These are phyloP conservation scores for Candida pseudofarinosa DNA, from an alignment of 805 yeast species.

Conservation along the genomic window DNA sequence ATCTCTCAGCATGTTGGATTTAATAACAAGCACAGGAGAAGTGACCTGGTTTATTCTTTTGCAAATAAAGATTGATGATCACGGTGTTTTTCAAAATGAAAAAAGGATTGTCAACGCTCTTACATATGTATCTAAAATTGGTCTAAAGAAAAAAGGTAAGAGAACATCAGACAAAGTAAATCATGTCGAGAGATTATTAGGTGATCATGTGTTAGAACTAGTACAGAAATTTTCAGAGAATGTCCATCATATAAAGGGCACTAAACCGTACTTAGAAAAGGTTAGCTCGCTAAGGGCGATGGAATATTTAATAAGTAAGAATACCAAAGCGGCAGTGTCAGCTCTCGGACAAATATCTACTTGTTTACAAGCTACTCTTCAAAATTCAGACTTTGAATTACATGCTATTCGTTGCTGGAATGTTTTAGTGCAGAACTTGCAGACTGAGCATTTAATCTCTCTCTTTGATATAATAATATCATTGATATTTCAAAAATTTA, in stretches of 20 bases:
- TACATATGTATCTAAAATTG: slow-evolving; percentile 31
- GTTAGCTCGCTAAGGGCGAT: slow-evolving; percentile 70
- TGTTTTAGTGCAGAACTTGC: slow-evolving; percentile 53
- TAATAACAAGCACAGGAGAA: slow-evolving; percentile 35
- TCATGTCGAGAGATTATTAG: slow-evolving; percentile 32
- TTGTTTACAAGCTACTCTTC: slow-evolving; percentile 76
- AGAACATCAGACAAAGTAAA: slow-evolving; percentile 13
- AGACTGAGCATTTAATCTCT: slow-evolving; percentile 53
- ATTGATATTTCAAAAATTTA: slow-evolving; percentile 67
- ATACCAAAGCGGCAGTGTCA: slow-evolving; percentile 48
- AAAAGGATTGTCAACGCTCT: slow-evolving; percentile 41
- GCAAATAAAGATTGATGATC: slow-evolving; percentile 27
- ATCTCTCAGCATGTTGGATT: slow-evolving; percentile 24
- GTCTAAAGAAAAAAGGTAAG: slow-evolving; percentile 14
- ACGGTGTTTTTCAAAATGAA: slow-evolving; percentile 25
- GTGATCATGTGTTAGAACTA: slow-evolving; percentile 64
- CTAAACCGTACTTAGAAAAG: slow-evolving; percentile 69
- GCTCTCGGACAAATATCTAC: slow-evolving; percentile 84
- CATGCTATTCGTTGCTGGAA: slow-evolving; percentile 69
- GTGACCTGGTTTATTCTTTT: slow-evolving; percentile 33
- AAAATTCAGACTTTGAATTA: slow-evolving; percentile 53
- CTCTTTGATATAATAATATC: slow-evolving; percentile 74
- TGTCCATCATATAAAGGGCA: slow-evolving; percentile 68
- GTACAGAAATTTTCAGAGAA: slow-evolving; percentile 77
- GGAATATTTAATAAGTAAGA: slow-evolving; percentile 54